Evolutionary conservation across 1,284 basidiomycete genomes (phyloP).

Genomic region (Tilletia walkeri): DNA sequence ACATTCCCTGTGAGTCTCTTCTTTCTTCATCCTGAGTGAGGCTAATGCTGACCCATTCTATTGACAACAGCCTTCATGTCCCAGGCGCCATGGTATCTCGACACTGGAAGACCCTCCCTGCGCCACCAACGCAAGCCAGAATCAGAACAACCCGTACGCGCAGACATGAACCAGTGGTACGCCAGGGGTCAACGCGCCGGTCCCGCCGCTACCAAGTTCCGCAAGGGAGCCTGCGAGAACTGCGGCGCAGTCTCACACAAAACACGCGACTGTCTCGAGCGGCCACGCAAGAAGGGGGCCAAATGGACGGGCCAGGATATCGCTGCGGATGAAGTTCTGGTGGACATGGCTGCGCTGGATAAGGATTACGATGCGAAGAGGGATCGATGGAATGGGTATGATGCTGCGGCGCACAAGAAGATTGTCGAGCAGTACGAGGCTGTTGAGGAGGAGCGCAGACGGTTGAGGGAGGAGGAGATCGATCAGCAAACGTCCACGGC

Average conservation of each 20-base stretch:
- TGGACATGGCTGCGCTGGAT: slow-evolving; percentile 64
- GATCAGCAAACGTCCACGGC: slow-evolving; percentile 74
- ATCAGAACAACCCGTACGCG: slow-evolving; percentile 64
- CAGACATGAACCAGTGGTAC: slow-evolving; percentile 86
- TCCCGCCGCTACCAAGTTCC: slow-evolving; percentile 88
- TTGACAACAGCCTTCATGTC: slow-evolving; percentile 55
- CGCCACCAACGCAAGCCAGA: slow-evolving; percentile 78
- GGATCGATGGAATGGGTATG: slow-evolving; percentile 98
- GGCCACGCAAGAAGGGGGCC: slow-evolving; percentile 92
- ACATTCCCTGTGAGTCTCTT: slow-evolving; percentile 68
- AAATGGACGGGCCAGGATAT: slow-evolving; percentile 89
- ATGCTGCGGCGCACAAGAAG: slow-evolving; percentile 76
- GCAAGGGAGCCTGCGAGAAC: slow-evolving; percentile 98
- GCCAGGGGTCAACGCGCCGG: slow-evolving; percentile 81
- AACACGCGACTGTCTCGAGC: slow-evolving; percentile 85
- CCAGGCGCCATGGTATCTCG: slow-evolving; percentile 97
- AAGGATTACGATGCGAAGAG: slow-evolving; percentile 88
- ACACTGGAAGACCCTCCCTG: slow-evolving; percentile 78
- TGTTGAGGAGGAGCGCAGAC: slow-evolving; percentile 82
- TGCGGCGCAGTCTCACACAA: slow-evolving; percentile 96
- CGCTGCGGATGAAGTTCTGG: slow-evolving; percentile 82
- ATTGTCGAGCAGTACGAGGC: slow-evolving; percentile 91
- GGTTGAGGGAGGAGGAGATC: slow-evolving; percentile 89
- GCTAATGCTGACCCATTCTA: not conserved
- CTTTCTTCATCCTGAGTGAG: not conserved